Base-by-base conservation (phyloP, 2,329 filamentous ascomycete genomes). In the Aschersonia sp. region DNA sequence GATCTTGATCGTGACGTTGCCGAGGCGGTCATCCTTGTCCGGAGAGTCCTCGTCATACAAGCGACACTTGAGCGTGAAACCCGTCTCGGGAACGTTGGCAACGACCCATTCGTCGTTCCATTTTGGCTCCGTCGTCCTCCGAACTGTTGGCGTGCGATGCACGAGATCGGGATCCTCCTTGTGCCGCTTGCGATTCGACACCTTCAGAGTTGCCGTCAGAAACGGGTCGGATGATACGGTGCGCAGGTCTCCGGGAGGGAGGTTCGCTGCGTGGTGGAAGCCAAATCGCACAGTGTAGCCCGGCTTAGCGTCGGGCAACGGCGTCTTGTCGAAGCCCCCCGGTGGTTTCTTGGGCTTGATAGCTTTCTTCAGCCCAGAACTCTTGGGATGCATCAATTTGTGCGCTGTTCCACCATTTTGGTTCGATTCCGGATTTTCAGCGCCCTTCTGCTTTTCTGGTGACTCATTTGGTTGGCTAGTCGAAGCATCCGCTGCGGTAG, bases 61-160 rank as follows among this genome's bases (percentile, higher is more conserved):
- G 47, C 86, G 77, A 51, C 86, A 87, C 61, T 95, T 95, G 55
- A 97, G 73, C 48, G 73, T 76, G 66, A 95, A 94, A 4, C 89
- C 89, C 0, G 76, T 78, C 0, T 81, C 70, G 0, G 90, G 89
- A 2, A 95, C 75, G 55, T 95, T 94, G 51, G 86, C 87, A 30
- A 97, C 83, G 29, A 87, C 73, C 90, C 90, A 97, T 50, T 87
- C 76, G 39, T 82, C 78, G 44, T 94, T 74, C 90, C 90, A 97
- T 44, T 69, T 71, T 0, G 90, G 89, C 55, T 89, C 76, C 1
- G 79, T 82, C 41, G 75, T 81, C 53, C 74, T 77, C 49, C 84
- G 77, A 35, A 89, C 66, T 0, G 90, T 95, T 1, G 74, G 78
- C 0, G 87, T 94, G 43, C 90, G 80, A 59, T 85, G 77, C 29